Evolutionary conservation across 768 basidiomycete species (phyloP), one percentile per base, ranked within the genome.

Genomic region (Lentinula detonsa): DNA sequence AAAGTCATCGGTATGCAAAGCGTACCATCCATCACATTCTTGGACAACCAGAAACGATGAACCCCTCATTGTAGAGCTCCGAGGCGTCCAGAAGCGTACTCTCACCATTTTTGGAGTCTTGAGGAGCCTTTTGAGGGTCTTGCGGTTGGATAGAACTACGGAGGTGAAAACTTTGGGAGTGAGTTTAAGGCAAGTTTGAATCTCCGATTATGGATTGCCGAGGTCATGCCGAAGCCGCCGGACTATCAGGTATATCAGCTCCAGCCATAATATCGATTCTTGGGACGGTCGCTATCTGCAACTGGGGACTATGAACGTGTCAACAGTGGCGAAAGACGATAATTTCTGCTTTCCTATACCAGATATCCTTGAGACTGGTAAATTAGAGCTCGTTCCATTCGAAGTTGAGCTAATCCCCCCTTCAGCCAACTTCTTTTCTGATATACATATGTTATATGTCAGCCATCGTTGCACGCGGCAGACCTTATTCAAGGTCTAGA

Each of bases 311-410:
- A 16, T 15, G 11, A 15, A 40, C 15, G 15, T 40, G 39, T 40
- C 39, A 5, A 40, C 11, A 15, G 10, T 43, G n/a, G 42, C 42
- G 15, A 31, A 39, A 18, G 35, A 46, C 28, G 21, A 43, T 59
- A 82, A 85, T 60, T 84, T 85, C 65, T 81, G 78, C 61, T 82
- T 81, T 63, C 75, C 78, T 2, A 69, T 84, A 1, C 78, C 75
- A 3, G 67, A 75, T 28, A 62, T 54, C 5, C 69, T 86, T 11
- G 76, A 83, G 64, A 83, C 71, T 62, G 77, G 79, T 11, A 72
- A 78, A 18, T 66, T 85, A n/a, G 77, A 72, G 58, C 70, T 86
- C 16, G 73, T 73, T 0, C 83, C 82, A 1, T 85, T 85, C 68
- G 68, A 78, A 40, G 81, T 82, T 33, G 31, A 39, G 35, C 31